These are phyloP conservation scores for Plasmodium gonderi DNA, from an alignment of 169 alveolate genomes.

Conservation along the genomic window DNA sequence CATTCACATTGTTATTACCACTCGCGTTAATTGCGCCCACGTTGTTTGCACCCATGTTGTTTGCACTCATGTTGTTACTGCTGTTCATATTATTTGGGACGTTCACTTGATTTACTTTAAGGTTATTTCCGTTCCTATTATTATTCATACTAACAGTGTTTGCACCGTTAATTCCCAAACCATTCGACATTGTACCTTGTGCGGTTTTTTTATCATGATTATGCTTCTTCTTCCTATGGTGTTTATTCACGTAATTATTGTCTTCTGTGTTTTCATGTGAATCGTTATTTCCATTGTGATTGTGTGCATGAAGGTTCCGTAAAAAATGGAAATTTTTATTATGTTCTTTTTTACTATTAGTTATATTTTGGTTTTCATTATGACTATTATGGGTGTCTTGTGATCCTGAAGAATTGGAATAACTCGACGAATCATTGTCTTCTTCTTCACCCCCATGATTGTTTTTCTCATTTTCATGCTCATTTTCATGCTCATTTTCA, in stretches of 20 bases:
- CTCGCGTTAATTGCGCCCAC: neutral
- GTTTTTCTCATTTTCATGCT: neutral
- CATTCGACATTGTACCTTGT: slow-evolving; percentile 15
- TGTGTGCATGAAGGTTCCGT: neutral
- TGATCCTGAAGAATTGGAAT: slow-evolving; percentile 4
- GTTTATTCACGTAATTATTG: neutral
- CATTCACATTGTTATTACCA: neutral
- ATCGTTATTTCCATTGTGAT: neutral
- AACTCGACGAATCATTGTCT: neutral
- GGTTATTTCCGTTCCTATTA: too few species aligned
- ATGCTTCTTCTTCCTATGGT: slow-evolving; percentile 12
- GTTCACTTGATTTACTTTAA: neutral
- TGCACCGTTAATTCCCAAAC: slow-evolving; percentile 2
- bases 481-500: neutral
- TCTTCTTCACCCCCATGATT: neutral
- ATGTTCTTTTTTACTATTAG: neutral
- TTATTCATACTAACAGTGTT: neutral
- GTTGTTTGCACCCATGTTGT: neutral
- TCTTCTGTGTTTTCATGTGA: neutral
- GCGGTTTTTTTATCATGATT: slow-evolving; percentile 5
- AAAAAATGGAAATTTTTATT: neutral
- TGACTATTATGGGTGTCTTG: neutral
- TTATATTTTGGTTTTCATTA: neutral
- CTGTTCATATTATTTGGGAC: neutral
- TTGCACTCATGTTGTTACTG: neutral